phyloP scores from a whole-genome alignment of 2,329 filamentous ascomycete species.

The Taxawa tesnikishii region DNA sequence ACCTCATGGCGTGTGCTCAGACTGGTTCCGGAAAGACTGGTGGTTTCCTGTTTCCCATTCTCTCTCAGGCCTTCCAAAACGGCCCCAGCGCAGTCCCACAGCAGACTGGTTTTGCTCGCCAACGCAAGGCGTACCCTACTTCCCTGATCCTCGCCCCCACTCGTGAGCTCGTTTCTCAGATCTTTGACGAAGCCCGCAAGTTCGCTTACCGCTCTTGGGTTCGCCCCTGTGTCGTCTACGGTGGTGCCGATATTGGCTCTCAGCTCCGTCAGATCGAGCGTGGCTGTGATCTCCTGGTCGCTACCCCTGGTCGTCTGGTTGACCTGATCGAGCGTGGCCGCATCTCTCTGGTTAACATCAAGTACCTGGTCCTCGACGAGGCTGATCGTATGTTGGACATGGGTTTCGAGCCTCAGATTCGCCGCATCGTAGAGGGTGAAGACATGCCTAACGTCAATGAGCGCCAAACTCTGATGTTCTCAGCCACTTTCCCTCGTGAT shows the following conservation, averaged over 20 bases:
- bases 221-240: slow-evolving; percentile 94
- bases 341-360: slow-evolving; percentile 96
- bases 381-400: slow-evolving; percentile 99
- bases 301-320: slow-evolving; percentile 91
- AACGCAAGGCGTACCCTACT: slow-evolving; percentile 96
- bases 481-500: slow-evolving; percentile 95
- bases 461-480: slow-evolving; percentile 99
- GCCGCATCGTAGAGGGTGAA: slow-evolving; percentile 94
- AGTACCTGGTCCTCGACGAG: slow-evolving; percentile 97
- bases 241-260: slow-evolving; percentile 95
- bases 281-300: slow-evolving; percentile 92
- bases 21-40: slow-evolving; percentile 99
- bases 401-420: slow-evolving; percentile 99
- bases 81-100: slow-evolving; percentile 59
- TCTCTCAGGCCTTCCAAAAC: slow-evolving; percentile 91
- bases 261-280: slow-evolving; percentile 97
- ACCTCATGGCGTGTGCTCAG: slow-evolving; percentile 99
- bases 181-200: slow-evolving; percentile 94
- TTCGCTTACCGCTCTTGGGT: slow-evolving; percentile 99
- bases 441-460: slow-evolving; percentile 79
- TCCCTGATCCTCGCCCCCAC: slow-evolving; percentile 92
- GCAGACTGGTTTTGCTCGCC: slow-evolving; percentile 69
- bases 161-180: slow-evolving; percentile 96
- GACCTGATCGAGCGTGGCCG: slow-evolving; percentile 97
- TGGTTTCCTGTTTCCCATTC: slow-evolving; percentile 97